Evolutionary conservation across 129 eudicot genomes (phyloP).

Genomic region (Centaurea solstitialis): DNA sequence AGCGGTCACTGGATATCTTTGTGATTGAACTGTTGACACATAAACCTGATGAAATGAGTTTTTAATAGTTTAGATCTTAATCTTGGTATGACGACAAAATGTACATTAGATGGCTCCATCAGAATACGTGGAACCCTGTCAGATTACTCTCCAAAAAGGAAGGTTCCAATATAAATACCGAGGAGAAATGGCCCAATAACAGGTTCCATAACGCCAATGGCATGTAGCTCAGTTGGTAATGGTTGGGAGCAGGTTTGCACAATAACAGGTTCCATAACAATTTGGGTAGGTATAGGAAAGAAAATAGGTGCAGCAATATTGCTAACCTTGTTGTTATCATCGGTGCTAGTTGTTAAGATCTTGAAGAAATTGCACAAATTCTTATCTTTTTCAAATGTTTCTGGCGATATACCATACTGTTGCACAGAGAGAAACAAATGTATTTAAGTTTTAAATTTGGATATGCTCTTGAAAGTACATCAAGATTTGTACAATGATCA

Average conservation of each 20-base stretch:
- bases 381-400: slow-evolving; percentile 45
- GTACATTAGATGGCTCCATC: background rate
- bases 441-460: background rate
- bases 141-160: background rate
- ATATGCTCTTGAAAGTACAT: background rate
- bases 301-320: background rate
- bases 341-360: slow-evolving; percentile 66
- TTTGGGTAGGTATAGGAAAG: background rate
- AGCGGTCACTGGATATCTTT: slow-evolving; percentile 70
- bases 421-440: slow-evolving; percentile 9
- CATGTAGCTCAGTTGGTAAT: too few species aligned
- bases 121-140: background rate
- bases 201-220: background rate
- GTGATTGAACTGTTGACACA: slow-evolving; percentile 80
- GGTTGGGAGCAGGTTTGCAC: too few species aligned
- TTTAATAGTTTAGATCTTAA: background rate
- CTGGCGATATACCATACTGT: slow-evolving; percentile 90
- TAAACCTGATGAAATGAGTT: slow-evolving; percentile 53
- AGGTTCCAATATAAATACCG: background rate
- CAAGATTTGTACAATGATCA: background rate
- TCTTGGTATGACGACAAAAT: background rate
- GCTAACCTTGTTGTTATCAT: slow-evolving; percentile 57
- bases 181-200: background rate
- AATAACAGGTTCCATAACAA: background rate
- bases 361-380: slow-evolving; percentile 58